Evolutionary conservation across 345 rosid genomes (phyloP), one percentile per base, ranked within the genome.

Genomic region (Populus alba): DNA sequence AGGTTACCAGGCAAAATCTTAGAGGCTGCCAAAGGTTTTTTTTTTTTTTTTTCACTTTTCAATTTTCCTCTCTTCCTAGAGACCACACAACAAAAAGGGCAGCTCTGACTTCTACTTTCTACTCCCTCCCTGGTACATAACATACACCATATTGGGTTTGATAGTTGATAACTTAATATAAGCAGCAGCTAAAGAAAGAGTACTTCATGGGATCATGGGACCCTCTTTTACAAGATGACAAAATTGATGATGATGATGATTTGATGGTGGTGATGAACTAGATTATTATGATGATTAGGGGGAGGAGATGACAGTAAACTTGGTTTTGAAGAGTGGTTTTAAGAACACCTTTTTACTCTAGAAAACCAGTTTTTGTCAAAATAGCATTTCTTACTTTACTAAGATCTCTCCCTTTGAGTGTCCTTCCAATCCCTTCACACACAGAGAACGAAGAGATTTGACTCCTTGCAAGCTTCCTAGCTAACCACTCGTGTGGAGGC

Each of bases 401-500:
- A 51, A 96, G 97, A 85, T 96, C 99, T 84, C 99, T 92, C 51
- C 99, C 99, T 81, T 96, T 94, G 75, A 96, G 96, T 23, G 97
- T 96, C 85, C 98, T 92, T 71, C 99, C 99, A 66, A 88, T 70
- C 41, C 99, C 98, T 86, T 97, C 98, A 75, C 92, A 91, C 61
- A 92, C 91, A 5, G 99, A 97, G 80, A 88, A 92, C 0, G 99
- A 92, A 47, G 99, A 92, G 82, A 97, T 89, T 78, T 87, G 92
- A 37, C 86, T 90, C 82, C 93, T 89, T 59, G 92, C 91, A 49
- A 91, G 89, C 91, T 87, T 92, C 83, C 83, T 92, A 47, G 98
- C 97, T 70, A 92, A 79, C 98, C 95, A 96, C 85, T 94, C 99
- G 81, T 96, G 99, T 66, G 99, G 99, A 72, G 99, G 98, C 17